Evolutionary conservation across 208 protist species (phyloP), one percentile per base, ranked within the genome.

Genomic region (Trypanosoma caninum): DNA sequence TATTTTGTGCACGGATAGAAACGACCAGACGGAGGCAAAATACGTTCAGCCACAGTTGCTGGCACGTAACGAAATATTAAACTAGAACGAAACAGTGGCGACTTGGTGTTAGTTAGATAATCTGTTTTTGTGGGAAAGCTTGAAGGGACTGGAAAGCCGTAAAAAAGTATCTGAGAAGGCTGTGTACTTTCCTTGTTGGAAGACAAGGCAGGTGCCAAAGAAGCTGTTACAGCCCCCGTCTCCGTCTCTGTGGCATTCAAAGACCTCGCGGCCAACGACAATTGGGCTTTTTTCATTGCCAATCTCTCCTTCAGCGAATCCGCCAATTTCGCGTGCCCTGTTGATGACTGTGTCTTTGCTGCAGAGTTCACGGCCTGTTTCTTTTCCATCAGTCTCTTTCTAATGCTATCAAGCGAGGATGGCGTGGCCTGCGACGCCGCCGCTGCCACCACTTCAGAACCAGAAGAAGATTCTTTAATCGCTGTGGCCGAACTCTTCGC

Each of bases 321-420:
- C 9, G 56, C 64, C 3, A 42, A 14, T n/a, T 45, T 59, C 16
- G 51, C 23, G 35, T 42, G 54, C 41, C 48, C 57, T 25, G 27
- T 6, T 7, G 34, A 0, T 2, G 34, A 3, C 10, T 0, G 3
- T 11, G 28, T 30, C 33, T 33, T 33, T 38, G 35, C 28, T 14
- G 20, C 34, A 13, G 18, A 22, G 28, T 59, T 57, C 51, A 54
- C 16, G 13, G 76, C 69, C 13, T 62, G 69, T 46, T 78, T 78
- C 22, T 78, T 72, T 63, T 81, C 74, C 27, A 65, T 72, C 18
- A 88, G 74, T 0, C 74, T 69, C 56, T 66, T 72, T 59, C 75
- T 81, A 25, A 88, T 60, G 3, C 60, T 76, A 1, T 72, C 66
- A 50, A 76, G 45, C 16, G 66, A 71, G 31, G 78, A 54, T 1